phyloP scores from a whole-genome alignment of 2,329 filamentous ascomycete genomes.

The Albophoma yamanashiensis region DNA sequence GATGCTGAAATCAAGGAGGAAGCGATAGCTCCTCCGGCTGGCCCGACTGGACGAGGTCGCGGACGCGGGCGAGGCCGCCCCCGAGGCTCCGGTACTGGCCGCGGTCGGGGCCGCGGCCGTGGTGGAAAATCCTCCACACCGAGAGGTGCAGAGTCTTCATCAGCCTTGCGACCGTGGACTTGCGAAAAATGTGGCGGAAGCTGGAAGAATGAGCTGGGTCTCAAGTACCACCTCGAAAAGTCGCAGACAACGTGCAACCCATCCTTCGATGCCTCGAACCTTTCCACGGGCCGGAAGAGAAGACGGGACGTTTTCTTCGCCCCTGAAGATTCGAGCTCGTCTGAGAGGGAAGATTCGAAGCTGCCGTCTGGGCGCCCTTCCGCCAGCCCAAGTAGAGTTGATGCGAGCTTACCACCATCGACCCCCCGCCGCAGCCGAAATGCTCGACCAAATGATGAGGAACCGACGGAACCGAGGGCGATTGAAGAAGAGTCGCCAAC shows the following conservation, averaged over 20 bases:
- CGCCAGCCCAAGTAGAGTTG: background rate
- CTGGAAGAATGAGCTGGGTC: slow-evolving; percentile 48
- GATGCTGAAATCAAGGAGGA: background rate
- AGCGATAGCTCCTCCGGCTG: background rate
- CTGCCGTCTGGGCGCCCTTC: too few relatives aligned
- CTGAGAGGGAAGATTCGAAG: background rate
- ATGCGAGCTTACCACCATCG: background rate
- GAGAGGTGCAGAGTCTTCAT: slow-evolving; percentile 5
- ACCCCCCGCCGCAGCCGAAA: background rate
- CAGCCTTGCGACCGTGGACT: slow-evolving; percentile 22
- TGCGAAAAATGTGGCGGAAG: slow-evolving; percentile 42
- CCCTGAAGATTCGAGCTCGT: background rate
- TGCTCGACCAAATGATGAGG: background rate
- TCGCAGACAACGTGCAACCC: slow-evolving; percentile 44
- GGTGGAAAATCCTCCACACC: slow-evolving; percentile 2
- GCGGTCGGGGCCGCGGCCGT: slow-evolving; percentile 3
- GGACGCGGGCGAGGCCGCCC: slow-evolving; percentile 2
- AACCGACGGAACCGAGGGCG: background rate
- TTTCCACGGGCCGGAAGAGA: slow-evolving; percentile 7
- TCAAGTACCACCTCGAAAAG: slow-evolving; percentile 49
- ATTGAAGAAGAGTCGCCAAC: background rate
- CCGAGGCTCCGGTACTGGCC: background rate
- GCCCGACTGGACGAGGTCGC: background rate
- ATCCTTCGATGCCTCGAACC: slow-evolving; percentile 11
- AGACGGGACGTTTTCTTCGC: slow-evolving; percentile 3